A percentile compares a stretch with the other conserved stretches of the same genome.
Conservation (phyloP, 768 basidiomycete genomes). For the Asterophora parasitica region DNA sequence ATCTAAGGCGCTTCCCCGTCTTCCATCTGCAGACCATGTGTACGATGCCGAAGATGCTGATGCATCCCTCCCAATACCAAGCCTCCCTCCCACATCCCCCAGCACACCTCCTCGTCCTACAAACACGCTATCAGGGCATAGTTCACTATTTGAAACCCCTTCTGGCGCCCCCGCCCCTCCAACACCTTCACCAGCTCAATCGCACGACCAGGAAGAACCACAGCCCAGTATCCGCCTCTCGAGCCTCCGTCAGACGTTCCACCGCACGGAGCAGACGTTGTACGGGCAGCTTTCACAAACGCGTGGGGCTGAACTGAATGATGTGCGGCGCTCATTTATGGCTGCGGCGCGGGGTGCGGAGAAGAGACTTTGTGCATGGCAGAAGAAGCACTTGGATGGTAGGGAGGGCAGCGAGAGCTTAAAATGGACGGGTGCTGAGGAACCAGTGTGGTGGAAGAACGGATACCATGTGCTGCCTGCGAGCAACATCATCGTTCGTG, state of each 20-base stretch:
- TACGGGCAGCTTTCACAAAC: slow-evolving; percentile 51
- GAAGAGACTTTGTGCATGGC: slow-evolving; percentile 56
- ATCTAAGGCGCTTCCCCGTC: slow-evolving; percentile 49
- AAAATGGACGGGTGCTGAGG: slow-evolving; percentile 21
- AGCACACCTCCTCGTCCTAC: slow-evolving; percentile 1
- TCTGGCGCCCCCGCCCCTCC: slow-evolving; percentile 5
- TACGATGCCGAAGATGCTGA: slow-evolving; percentile 30
- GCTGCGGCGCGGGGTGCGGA: slow-evolving; percentile 48
- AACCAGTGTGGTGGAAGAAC: slow-evolving; percentile 64
- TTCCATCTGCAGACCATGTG: slow-evolving; percentile 54
- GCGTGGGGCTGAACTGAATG: slow-evolving; percentile 45
- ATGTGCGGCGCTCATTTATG: slow-evolving; percentile 56
- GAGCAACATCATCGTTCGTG: slow-evolving; percentile 59
- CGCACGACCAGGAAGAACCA: slow-evolving; percentile 9
- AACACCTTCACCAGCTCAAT: slow-evolving; percentile 11
- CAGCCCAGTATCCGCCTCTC: slow-evolving; percentile 38
- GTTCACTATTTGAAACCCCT: background rate
- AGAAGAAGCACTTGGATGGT: slow-evolving; percentile 51
- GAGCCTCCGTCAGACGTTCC: slow-evolving; percentile 51
- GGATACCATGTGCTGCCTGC: slow-evolving; percentile 64
- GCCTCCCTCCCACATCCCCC: background rate
- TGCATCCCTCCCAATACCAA: background rate
- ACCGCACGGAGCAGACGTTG: slow-evolving; percentile 52
- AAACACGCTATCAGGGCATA: background rate
- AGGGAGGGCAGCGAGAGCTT: slow-evolving; percentile 20